Base-by-base conservation (phyloP, 805 yeast genomes). In the Kuraishia capsulata region DNA sequence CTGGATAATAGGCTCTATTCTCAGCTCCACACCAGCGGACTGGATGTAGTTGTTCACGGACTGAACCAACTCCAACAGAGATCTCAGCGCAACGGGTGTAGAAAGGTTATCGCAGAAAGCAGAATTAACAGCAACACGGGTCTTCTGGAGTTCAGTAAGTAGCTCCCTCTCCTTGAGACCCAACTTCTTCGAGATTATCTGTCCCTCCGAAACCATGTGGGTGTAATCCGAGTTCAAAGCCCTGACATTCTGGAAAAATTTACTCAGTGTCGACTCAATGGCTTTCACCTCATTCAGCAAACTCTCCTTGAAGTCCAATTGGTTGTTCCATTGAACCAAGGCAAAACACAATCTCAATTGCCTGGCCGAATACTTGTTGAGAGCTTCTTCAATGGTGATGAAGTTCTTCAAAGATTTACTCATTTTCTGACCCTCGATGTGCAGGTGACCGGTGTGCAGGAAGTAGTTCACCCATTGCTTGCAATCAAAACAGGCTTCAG, bases 371-470 rank as follows among this genome's bases (percentile, higher is more conserved):
- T 76, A 86, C 46, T 60, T 73, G 39, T 68, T 61, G 44, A 92
- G 69, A 2, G 97, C 97, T 55, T 90, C 95, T 45, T 82, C 84
- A 49, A 92, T 87, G 9, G 97, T 88, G 54, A 92, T 90, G 57
- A 92, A 92, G 63, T 92, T 92, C 61, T 92, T 92, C 54, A 92
- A 69, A 33, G 94, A 81, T 64, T 92, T 92, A 35, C 95, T 82
- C 99, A 92, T 92, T 56, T 92, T 92, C 63, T 88, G 97, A 17
- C 99, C 99, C 61, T 92, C 97, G 49, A 92, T 92, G 58, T 92
- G 98, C 52, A 92, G 71, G 62, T 92, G 99, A 30, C 99, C 99
- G 31, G 95, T 87, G 60, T 92, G 99, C 60, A 92, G 61, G 64
- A 92, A 92, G 57, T 92, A 92, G 61, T 92, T 90, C 39, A 92